These are phyloP conservation scores for Xylaria castorea DNA, from an alignment of 495 filamentous ascomycete genomes.

Conservation along the genomic window DNA sequence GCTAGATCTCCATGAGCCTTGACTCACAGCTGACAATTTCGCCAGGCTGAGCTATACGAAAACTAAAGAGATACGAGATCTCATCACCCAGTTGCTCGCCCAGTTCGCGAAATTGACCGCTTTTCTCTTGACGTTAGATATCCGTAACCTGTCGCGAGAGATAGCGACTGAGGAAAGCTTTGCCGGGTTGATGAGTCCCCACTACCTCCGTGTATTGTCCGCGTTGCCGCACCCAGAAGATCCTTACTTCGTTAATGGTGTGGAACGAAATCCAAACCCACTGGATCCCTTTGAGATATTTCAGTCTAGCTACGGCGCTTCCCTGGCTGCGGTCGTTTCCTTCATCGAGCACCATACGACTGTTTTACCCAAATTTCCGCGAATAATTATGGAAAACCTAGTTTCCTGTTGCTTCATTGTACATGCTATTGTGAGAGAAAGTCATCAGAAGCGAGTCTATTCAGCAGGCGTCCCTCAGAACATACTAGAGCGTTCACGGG, in stretches of 20 bases:
- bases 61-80: constrained; percentile 33
- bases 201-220: constrained; percentile 35
- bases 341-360: constrained; percentile 44
- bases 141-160: constrained; percentile 26
- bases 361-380: constrained; percentile 48
- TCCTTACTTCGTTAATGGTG: constrained; percentile 23
- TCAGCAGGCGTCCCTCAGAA: constrained; percentile 18
- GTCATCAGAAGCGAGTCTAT: constrained; percentile 31
- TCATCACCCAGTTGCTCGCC: constrained; percentile 32
- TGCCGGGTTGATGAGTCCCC: constrained; percentile 36
- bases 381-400: constrained; percentile 50
- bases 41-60: constrained; percentile 32
- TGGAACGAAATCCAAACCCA: constrained; percentile 20
- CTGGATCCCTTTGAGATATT: constrained; percentile 33
- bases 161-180: constrained; percentile 28
- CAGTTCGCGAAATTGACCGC: constrained; percentile 36
- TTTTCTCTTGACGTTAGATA: constrained; percentile 37
- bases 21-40: background rate
- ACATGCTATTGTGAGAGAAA: constrained; percentile 41
- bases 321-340: constrained; percentile 26
- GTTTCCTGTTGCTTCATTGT: constrained; percentile 44
- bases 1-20: background rate
- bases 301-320: constrained; percentile 32
- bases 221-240: constrained; percentile 30
- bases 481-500: constrained; percentile 31